Base-by-base conservation (phyloP, 2,329 filamentous ascomycete genomes). In the Geosmithia putterillii region DNA sequence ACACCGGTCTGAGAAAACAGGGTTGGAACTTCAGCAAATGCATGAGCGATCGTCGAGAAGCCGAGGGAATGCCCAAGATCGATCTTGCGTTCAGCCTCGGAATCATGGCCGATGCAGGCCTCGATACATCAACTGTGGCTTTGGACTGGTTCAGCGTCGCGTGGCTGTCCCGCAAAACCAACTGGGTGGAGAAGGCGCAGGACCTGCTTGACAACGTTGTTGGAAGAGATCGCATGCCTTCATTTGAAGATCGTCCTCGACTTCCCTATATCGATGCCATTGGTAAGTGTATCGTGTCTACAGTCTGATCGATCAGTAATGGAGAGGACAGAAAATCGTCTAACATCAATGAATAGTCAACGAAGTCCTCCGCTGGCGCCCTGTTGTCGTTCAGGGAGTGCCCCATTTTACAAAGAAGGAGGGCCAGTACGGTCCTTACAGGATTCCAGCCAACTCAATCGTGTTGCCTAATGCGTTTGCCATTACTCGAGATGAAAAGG, bases 291-390 rank as follows among this genome's bases (percentile, higher is more conserved):
- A n/a, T n/a, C n/a, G n/a, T n/a, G n/a, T n/a, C n/a, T n/a, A n/a
- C n/a, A n/a, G 23, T 25, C 10, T 25, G 23, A 25, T 10, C 23
- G n/a, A n/a, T n/a, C n/a, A n/a, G n/a, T n/a, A 23, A n/a, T 14
- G 15, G 19, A 42, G 9, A 35, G 12, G 10, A 12, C 28, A 34
- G 14, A 17, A 19, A 41, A 21, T 20, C 4, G 28, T 22, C 41
- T 37, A 18, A 42, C 22, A 19, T 14, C 8, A 2, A 38, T n/a
- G 19, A 21, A 12, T 25, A 44, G 46, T 66, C 42, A 62, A 65
- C 38, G 69, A 74, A 50, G 50, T 56, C 1, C 47, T 70, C 19
- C 60, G 69, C 4, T 72, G 69, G 67, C 59, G 66, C 9, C 66
- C 67, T 0, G 57, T 64, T 0, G 52, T 54, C 0, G 53, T 58